These are phyloP conservation scores for Aspergillus haitiensis DNA, from an alignment of 495 filamentous ascomycete species.

Conservation along the genomic window DNA sequence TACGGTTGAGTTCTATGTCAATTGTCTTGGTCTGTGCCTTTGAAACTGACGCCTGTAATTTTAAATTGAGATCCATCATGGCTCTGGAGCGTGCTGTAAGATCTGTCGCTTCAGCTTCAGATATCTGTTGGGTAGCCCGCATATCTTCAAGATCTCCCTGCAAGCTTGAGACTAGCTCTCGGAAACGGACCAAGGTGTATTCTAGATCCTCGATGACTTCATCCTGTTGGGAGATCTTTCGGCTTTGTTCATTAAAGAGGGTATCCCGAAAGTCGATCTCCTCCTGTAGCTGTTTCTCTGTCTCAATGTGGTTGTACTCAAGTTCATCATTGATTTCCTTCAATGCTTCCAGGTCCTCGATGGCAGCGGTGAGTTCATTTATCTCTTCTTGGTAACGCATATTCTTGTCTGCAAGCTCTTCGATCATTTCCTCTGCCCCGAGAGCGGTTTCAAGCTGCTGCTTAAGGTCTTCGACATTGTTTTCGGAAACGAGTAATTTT, in stretches of 20 bases:
- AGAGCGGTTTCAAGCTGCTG: slow-evolving; percentile 88
- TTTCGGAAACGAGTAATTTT: slow-evolving; percentile 68
- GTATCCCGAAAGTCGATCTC: slow-evolving; percentile 82
- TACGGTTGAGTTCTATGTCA: slow-evolving; percentile 80
- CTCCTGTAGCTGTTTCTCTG: slow-evolving; percentile 90
- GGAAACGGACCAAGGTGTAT: slow-evolving; percentile 83
- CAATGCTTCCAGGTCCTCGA: slow-evolving; percentile 81
- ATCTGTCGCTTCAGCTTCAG: slow-evolving; percentile 87
- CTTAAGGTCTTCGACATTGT: slow-evolving; percentile 79
- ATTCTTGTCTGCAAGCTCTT: slow-evolving; percentile 84
- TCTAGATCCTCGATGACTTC: slow-evolving; percentile 81
- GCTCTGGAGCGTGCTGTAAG: slow-evolving; percentile 79
- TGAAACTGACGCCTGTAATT: slow-evolving; percentile 81
- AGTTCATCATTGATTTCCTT: slow-evolving; percentile 94
- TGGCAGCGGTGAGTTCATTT: slow-evolving; percentile 72
- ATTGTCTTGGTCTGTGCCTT: slow-evolving; percentile 93
- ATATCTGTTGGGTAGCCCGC: slow-evolving; percentile 84
- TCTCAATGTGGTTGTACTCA: slow-evolving; percentile 88
- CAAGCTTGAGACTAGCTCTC: slow-evolving; percentile 80
- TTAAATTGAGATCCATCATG: slow-evolving; percentile 95
- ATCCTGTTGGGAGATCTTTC: slow-evolving; percentile 62
- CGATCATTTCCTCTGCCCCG: slow-evolving; percentile 88
- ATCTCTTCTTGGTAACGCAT: slow-evolving; percentile 77
- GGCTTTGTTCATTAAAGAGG: slow-evolving; percentile 73
- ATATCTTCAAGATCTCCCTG: slow-evolving; percentile 90